Percentiles rank a stretch among this genome's conserved stretches.
These are phyloP conservation scores for Akanthomyces muscarius DNA, from an alignment of 2,329 filamentous ascomycete genomes.

Conservation along the genomic window DNA sequence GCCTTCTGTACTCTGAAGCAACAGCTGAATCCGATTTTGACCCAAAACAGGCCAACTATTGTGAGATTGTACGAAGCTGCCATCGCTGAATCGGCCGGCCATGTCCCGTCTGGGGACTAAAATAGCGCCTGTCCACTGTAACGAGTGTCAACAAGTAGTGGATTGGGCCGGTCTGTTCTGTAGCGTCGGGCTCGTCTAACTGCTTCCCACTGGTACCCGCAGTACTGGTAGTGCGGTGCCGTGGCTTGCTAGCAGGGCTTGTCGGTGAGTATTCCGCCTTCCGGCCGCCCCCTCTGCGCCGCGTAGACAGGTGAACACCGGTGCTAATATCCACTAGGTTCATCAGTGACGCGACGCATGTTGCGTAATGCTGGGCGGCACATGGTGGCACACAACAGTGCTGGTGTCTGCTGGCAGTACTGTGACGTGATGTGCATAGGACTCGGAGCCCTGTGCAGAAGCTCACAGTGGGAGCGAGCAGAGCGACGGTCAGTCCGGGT, in stretches of 20 bases:
- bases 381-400: neutral
- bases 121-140: slow-evolving; percentile 2
- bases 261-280: slow-evolving; percentile 9
- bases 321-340: neutral
- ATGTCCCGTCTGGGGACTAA: neutral
- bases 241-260: neutral
- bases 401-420: neutral
- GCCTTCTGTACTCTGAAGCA: neutral
- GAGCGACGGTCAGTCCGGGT: neutral
- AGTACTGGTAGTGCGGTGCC: too few species aligned
- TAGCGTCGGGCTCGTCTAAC: neutral
- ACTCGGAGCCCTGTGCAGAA: neutral
- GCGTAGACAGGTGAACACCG: neutral
- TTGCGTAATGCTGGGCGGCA: slow-evolving; percentile 10
- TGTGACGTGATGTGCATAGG: neutral
- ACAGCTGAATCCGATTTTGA: neutral
- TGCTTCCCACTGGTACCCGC: too few species aligned
- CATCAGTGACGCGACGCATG: slow-evolving; percentile 1
- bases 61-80: slow-evolving; percentile 13
- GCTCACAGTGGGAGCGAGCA: neutral
- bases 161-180: neutral
- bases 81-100: neutral
- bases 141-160: neutral
- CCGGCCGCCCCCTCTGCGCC: neutral
- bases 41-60: neutral